A percentile compares a stretch with the other conserved stretches of the same genome.
These are phyloP conservation scores for Ophiostoma australiae DNA, from an alignment of 2,329 filamentous ascomycete genomes.

Conservation along the genomic window DNA sequence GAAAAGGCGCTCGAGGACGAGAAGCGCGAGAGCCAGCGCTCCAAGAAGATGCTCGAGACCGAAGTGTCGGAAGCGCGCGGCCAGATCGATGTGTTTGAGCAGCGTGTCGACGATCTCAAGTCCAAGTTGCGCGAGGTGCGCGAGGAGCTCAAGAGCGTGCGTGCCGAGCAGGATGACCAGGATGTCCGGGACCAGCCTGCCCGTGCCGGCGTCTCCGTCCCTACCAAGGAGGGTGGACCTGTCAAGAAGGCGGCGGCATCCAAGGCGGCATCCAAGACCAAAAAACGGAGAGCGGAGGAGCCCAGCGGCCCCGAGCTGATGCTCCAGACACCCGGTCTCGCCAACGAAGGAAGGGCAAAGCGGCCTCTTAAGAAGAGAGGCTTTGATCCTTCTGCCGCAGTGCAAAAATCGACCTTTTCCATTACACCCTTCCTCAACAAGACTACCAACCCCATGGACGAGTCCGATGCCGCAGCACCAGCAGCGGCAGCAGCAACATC, in stretches of 20 bases:
- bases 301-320: slow-evolving; percentile 45
- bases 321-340: slow-evolving; percentile 41
- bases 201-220: slow-evolving; percentile 28
- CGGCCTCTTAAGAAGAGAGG: slow-evolving; percentile 52
- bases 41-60: slow-evolving; percentile 46
- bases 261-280: slow-evolving; percentile 38
- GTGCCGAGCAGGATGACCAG: slow-evolving; percentile 34
- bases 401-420: slow-evolving; percentile 87
- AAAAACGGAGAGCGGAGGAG: slow-evolving; percentile 46
- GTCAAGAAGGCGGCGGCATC: slow-evolving; percentile 14
- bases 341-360: slow-evolving; percentile 33
- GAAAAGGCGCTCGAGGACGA: slow-evolving; percentile 38
- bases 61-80: slow-evolving; percentile 57
- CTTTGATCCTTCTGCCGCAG: slow-evolving; percentile 56
- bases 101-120: slow-evolving; percentile 64
- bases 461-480: slow-evolving; percentile 30
- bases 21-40: slow-evolving; percentile 45
- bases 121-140: slow-evolving; percentile 65
- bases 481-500: slow-evolving; percentile 15
- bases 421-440: slow-evolving; percentile 89
- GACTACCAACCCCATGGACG: slow-evolving; percentile 47
- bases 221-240: slow-evolving; percentile 17
- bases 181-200: slow-evolving; percentile 37
- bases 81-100: slow-evolving; percentile 61
- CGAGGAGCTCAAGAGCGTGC: slow-evolving; percentile 63